These are phyloP conservation scores for Apiotrichum brassicae DNA, from an alignment of 1,284 basidiomycete genomes.

Conservation along the genomic window DNA sequence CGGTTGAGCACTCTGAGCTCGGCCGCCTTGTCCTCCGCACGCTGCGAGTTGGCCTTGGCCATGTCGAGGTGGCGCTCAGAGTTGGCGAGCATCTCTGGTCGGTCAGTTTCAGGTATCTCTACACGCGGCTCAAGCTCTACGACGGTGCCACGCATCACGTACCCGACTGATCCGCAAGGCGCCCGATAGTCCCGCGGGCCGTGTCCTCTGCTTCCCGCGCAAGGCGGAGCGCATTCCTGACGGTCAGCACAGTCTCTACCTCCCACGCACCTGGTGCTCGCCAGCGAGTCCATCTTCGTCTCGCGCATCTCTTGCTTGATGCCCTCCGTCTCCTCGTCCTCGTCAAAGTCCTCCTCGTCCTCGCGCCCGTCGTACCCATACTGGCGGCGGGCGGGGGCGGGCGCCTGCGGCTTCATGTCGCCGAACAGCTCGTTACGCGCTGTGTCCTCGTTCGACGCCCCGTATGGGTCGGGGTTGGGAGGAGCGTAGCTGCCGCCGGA, in stretches of 20 bases:
- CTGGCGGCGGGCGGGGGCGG: constrained; percentile 52
- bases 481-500: too few relatives aligned
- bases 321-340: constrained; percentile 91
- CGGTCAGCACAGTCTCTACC: neutral
- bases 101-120: neutral
- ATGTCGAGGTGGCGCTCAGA: constrained; percentile 95
- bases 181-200: constrained; percentile 74
- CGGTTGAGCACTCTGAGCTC: constrained; percentile 77
- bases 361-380: constrained; percentile 45
- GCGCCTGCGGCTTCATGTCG: constrained; percentile 40
- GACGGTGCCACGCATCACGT: constrained; percentile 27
- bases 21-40: constrained; percentile 87
- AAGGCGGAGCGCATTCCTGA: constrained; percentile 75
- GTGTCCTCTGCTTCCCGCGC: constrained; percentile 95
- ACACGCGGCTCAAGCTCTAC: neutral
- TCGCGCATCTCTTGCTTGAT: constrained; percentile 90
- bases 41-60: constrained; percentile 77
- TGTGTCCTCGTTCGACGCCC: constrained; percentile 43
- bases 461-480: neutral
- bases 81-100: constrained; percentile 65
- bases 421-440: constrained; percentile 59
- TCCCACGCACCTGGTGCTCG: constrained; percentile 59
- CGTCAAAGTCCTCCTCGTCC: constrained; percentile 59
- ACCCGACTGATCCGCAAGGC: constrained; percentile 95
- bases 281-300: constrained; percentile 88